Conservation (phyloP, 1,284 basidiomycete genomes). For the Psilocybe mexicana region DNA sequence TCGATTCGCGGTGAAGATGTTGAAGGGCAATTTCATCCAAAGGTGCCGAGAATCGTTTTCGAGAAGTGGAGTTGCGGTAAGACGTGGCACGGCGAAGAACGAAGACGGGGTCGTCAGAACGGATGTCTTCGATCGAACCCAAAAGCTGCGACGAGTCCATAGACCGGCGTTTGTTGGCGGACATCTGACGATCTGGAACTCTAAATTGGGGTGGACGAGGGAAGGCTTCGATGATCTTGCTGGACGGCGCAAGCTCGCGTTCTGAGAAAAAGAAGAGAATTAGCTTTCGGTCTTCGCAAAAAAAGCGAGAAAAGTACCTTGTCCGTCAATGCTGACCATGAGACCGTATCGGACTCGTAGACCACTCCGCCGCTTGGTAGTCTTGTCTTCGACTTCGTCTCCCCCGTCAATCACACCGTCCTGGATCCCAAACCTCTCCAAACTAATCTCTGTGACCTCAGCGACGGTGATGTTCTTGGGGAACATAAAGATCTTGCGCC, state of each 20-base stretch:
- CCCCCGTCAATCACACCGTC: conserved; percentile 98
- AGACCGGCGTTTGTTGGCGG: conserved; percentile 81
- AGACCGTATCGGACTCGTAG: conserved; percentile 82
- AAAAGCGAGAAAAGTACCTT: conserved; percentile 51
- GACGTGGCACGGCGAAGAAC: conserved; percentile 78
- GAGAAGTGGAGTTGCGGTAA: conserved; percentile 67
- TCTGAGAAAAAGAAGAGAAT: conserved; percentile 46
- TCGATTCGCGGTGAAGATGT: conserved; percentile 68
- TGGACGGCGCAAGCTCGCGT: conserved; percentile 72
- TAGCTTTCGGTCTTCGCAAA: not conserved
- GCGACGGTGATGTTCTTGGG: conserved; percentile 95
- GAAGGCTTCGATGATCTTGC: conserved; percentile 85
- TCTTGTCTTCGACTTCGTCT: conserved; percentile 94
- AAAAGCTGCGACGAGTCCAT: conserved; percentile 77
- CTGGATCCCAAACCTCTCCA: conserved; percentile 91
- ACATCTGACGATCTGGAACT: conserved; percentile 57
- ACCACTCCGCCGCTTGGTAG: conserved; percentile 77
- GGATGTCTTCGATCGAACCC: conserved; percentile 74
- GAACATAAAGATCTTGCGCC: conserved; percentile 68
- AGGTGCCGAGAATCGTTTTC: conserved; percentile 67
- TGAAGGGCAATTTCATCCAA: conserved; percentile 76
- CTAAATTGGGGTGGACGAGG: conserved; percentile 73
- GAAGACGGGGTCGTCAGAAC: conserved; percentile 84
- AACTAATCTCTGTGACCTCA: conserved; percentile 89
- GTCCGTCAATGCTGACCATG: conserved; percentile 53